Evolutionary conservation across 805 yeast genomes (phyloP).

Genomic region (Myxozyma vanderwaltii): DNA sequence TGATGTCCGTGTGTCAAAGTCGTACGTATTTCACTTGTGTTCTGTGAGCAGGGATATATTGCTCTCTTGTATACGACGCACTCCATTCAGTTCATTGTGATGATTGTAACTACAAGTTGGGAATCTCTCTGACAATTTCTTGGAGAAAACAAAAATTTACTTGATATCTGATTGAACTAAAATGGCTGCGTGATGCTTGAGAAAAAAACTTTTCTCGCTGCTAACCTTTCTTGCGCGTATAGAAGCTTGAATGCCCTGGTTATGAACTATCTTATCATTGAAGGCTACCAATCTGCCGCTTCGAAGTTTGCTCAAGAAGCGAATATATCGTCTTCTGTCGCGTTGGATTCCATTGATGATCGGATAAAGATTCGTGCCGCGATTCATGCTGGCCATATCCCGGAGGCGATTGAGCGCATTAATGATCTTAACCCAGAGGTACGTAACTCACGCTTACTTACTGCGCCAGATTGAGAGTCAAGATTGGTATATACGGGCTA

Average conservation of each 20-base stretch:
- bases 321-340: slow-evolving; percentile 41
- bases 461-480: too few species aligned
- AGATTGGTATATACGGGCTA: not conserved
- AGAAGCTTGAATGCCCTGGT: slow-evolving; percentile 54
- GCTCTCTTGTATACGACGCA: not conserved
- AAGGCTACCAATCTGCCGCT: slow-evolving; percentile 75
- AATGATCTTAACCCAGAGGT: slow-evolving; percentile 61
- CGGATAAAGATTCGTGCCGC: slow-evolving; percentile 57
- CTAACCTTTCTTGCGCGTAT: not conserved
- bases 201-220: not conserved
- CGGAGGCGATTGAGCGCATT: slow-evolving; percentile 57
- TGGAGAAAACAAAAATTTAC: slow-evolving; percentile 31
- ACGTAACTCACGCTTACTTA: slow-evolving; percentile 3
- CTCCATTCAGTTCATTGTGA: slow-evolving; percentile 7
- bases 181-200: not conserved
- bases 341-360: slow-evolving; percentile 54
- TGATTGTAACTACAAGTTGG: slow-evolving; percentile 35
- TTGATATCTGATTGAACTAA: slow-evolving; percentile 26
- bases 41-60: too few species aligned
- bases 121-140: slow-evolving; percentile 38
- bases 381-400: slow-evolving; percentile 63
- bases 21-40: slow-evolving; percentile 15
- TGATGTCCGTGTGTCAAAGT: slow-evolving; percentile 35
- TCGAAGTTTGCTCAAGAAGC: slow-evolving; percentile 60
- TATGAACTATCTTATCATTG: slow-evolving; percentile 72